Base-by-base conservation (phyloP, 2,329 filamentous ascomycete genomes). In the Aspergillus intermedius region DNA sequence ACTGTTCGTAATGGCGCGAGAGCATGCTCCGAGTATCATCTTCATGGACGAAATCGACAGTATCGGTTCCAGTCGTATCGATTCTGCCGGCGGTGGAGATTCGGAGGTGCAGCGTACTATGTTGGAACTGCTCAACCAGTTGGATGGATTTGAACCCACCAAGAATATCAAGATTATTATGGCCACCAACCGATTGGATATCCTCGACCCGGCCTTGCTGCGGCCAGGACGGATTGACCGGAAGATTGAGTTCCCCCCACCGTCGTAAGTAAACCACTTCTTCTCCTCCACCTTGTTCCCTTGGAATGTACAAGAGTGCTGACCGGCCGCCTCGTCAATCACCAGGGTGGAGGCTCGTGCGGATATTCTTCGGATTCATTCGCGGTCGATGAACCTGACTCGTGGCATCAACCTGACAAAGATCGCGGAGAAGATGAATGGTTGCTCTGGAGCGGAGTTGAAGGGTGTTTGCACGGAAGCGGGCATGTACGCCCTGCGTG, bases 131-230 rank as follows among this genome's bases (percentile, higher is more conserved):
- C 83, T 98, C 57, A 98, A 98, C 76, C 93, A 98, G 77, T 82
- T 98, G 52, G 93, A 98, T 67, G 93, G 93, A 45, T 98, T 98
- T 72, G 93, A 97, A 74, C 93, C 93, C 5, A 97, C 91, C 42
- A 98, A 98, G 78, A 97, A 97, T 74, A 98, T 98, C 83, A 98
- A 98, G 74, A 89, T 98, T 70, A 95, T 98, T 75, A 98, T 98
- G 91, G 93, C 93, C 47, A 98, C 93, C 44, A 98, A 98, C 74
- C 88, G 93, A 68, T 81, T 98, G 55, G 93, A 98, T 63, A 97
- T 98, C 56, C 82, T 98, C 42, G 93, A 98, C 69, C 93, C 93
- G 2, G 93, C 93, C 1, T 80, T 98, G 41, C 79, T 98, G 58
- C 86, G 93, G 61, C 93, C 93, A n/a, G 93, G 93, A 46, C 88